A percentile compares a stretch with the other conserved stretches of the same genome.
phyloP scores from a whole-genome alignment of 176 grass and related monocot genomes.

The Cenchrus purpureus region DNA sequence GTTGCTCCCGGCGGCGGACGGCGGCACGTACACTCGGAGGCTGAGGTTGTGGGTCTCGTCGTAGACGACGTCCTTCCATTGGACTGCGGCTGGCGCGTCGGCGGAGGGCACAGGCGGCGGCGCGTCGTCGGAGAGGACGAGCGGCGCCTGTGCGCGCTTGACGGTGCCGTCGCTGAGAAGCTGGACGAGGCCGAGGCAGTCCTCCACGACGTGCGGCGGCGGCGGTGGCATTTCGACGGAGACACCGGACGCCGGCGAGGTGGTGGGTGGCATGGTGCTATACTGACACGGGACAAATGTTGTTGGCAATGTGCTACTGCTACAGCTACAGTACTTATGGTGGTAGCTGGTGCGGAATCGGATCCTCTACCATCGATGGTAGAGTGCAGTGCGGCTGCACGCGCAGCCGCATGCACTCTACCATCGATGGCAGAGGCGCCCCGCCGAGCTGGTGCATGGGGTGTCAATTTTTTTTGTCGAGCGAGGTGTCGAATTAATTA shows the following conservation, averaged over 20 bases:
- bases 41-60: constrained; percentile 41
- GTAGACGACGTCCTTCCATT: constrained; percentile 66
- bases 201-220: constrained; percentile 42
- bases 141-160: constrained; percentile 23
- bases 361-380: no score
- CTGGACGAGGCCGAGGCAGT: constrained; percentile 53
- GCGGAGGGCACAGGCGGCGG: not conserved
- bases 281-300: not conserved
- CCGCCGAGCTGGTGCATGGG: no score
- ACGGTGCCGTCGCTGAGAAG: constrained; percentile 57
- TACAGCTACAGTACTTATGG: no score
- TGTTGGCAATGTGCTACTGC: no score
- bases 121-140: not conserved
- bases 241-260: constrained; percentile 11
- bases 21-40: constrained; percentile 59
- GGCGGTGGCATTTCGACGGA: not conserved
- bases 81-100: constrained; percentile 21
- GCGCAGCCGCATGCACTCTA: no score
- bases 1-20: no score
- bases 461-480: no score
- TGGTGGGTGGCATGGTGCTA: constrained; percentile 6
- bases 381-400: no score
- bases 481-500: no score
- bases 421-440: no score
- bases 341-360: no score